Percentiles rank a stretch among this genome's conserved stretches.
Conservation (phyloP, 257 asterid genomes). For the Solanum bukasovii region DNA sequence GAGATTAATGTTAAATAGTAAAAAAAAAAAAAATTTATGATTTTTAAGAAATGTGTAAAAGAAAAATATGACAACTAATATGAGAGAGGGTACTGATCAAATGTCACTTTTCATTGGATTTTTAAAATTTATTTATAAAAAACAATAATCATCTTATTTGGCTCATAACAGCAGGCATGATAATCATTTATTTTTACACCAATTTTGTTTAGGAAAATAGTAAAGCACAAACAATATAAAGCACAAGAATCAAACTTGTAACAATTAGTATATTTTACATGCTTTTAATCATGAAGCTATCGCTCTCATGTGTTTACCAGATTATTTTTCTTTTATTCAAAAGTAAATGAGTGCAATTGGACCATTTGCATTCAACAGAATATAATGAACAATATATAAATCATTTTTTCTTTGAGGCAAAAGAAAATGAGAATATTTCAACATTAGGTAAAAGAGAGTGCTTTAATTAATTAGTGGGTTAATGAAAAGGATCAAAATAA, state of each 20-base stretch:
- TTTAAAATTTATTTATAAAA: no score
- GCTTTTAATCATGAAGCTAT: not conserved
- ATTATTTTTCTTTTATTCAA: not conserved
- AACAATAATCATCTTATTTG: no score
- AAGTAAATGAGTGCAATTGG: not conserved
- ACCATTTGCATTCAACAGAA: not conserved
- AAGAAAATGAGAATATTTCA: not conserved
- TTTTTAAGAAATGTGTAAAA: not conserved
- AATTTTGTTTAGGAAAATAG: no score
- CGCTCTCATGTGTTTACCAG: not conserved
- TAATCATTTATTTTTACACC: not conserved
- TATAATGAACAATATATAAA: not conserved
- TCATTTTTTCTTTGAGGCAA: not conserved
- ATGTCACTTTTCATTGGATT: not conserved
- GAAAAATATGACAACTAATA: not conserved
- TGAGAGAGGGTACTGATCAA: not conserved
- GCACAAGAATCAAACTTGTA: not conserved
- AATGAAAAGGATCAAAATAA: not conserved
- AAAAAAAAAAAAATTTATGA: not conserved
- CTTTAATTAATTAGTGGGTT: not conserved
- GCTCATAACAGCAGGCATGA: not conserved
- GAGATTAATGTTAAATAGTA: not conserved
- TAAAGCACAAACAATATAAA: not conserved
- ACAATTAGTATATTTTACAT: no score
- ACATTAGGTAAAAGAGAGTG: not conserved